Percentiles rank a stretch among this genome's conserved stretches.
Conservation (phyloP, 345 rosid genomes). For the Euclidium syriacum region DNA sequence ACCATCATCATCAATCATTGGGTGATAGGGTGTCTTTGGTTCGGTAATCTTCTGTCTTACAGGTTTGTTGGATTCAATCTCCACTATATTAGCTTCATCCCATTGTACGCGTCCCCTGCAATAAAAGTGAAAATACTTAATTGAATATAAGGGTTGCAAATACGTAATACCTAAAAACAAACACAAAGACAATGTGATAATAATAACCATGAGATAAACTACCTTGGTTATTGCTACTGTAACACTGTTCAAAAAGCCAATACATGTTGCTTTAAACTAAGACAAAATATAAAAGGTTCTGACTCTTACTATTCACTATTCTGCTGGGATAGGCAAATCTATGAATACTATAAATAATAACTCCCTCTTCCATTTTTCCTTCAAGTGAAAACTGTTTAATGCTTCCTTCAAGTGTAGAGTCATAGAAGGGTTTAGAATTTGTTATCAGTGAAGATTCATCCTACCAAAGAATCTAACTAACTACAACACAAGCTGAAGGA, state of each 20-base stretch:
- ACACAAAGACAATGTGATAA: not conserved
- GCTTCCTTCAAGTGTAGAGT: not conserved
- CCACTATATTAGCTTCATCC: conserved; percentile 80
- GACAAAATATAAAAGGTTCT: not conserved
- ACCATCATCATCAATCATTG: conserved; percentile 87
- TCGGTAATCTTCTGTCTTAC: conserved; percentile 93
- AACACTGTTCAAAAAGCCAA: conserved; percentile 2
- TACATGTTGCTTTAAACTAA: not conserved
- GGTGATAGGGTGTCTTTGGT: conserved; percentile 96
- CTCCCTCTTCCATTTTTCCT: not conserved
- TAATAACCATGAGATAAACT: not conserved
- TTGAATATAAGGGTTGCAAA: not conserved
- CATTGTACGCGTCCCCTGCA: conserved; percentile 64
- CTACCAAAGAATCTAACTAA: not conserved
- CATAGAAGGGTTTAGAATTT: not conserved
- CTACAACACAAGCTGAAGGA: not conserved
- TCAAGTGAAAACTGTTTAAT: not conserved
- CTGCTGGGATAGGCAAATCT: not conserved
- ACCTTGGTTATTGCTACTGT: not conserved
- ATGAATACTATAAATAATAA: not conserved
- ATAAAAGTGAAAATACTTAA: conserved; percentile 17
- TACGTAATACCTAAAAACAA: not conserved
- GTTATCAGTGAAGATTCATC: not conserved
- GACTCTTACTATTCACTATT: not conserved
- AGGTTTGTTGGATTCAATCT: conserved; percentile 94